phyloP scores from a whole-genome alignment of 1,284 basidiomycete species.

The Ceratobasidium sp. region DNA sequence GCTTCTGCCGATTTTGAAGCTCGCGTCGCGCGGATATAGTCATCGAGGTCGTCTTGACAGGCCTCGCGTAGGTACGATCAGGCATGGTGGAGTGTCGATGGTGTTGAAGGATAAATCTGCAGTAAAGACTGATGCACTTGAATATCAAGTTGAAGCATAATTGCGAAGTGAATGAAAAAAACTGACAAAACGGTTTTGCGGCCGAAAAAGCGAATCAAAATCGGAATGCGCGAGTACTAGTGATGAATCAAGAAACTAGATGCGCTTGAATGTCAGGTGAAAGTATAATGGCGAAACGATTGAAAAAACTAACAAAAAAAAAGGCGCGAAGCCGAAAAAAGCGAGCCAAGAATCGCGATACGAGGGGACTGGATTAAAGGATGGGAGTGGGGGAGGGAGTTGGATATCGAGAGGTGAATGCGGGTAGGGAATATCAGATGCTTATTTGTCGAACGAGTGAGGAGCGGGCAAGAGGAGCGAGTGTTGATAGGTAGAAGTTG shows the following conservation, averaged over 20 bases:
- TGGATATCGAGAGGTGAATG: neutral
- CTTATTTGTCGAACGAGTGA: neutral
- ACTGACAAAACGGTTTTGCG: neutral
- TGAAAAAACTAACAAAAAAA: neutral
- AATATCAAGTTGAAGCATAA: too few relatives aligned
- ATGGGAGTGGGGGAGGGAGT: too few relatives aligned
- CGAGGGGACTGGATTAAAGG: too few relatives aligned
- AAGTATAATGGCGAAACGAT: neutral
- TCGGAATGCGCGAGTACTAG: too few relatives aligned
- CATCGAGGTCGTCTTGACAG: neutral
- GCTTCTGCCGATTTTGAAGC: neutral
- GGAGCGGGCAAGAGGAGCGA: neutral
- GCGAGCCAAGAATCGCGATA: neutral
- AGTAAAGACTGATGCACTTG: too few relatives aligned
- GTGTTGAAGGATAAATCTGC: too few relatives aligned
- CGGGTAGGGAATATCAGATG: neutral
- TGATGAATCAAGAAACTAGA: neutral
- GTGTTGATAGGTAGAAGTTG: neutral
- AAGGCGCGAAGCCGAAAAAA: neutral
- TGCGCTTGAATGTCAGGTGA: neutral
- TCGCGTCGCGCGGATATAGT: neutral
- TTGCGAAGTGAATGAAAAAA: neutral
- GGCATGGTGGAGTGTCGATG: neutral
- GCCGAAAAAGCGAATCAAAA: neutral
- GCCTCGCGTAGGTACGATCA: neutral